Base-by-base conservation (phyloP, 148 eudicot genomes). In the Arctostaphylos glauca region DNA sequence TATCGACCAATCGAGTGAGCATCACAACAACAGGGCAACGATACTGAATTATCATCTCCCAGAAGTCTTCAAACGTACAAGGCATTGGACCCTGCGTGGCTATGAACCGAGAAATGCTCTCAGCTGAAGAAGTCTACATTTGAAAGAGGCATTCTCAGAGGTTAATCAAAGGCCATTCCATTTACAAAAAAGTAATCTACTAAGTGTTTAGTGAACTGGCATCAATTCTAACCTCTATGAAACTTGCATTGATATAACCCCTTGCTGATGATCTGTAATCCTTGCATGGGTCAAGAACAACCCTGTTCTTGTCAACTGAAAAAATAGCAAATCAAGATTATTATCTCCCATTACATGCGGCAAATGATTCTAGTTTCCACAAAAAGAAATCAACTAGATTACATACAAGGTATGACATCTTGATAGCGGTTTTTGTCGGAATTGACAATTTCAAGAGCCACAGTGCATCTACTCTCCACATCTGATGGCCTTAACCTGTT, bases 31-130 rank as follows among this genome's bases (percentile, higher is more conserved):
- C 94, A 62, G 99, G 96, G 84, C 94, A 92, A 21, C 91, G 94
- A 81, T 87, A 74, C 89, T 94, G 98, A 43, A 94, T 83, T 81
- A 96, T 91, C 99, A 96, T 96, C 86, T 94, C 96, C 99, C 99
- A 96, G 81, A 96, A 96, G 86, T 96, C 99, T 87, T 96, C 99
- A 92, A 82, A 91, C 74, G 98, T 96, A 82, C 87, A 90, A 3
- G 93, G 89, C 43, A 94, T 86, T 74, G 99, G 99, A 77, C 99
- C 99, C 90, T 96, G 99, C 78, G 99, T 96, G 79, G 99, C 98
- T 88, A 96, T 93, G 84, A 96, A 96, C 81, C 80, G 91, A 84
- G 96, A 86, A 83, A 94, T 87, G 81, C 80, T 79, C 87, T 91
- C 94, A 82, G 88, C 74, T 72, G 89, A 46, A 23, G 90, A 88